Evolutionary conservation across 768 basidiomycete species (phyloP).

Genomic region (Clitopilus passeckerianus): DNA sequence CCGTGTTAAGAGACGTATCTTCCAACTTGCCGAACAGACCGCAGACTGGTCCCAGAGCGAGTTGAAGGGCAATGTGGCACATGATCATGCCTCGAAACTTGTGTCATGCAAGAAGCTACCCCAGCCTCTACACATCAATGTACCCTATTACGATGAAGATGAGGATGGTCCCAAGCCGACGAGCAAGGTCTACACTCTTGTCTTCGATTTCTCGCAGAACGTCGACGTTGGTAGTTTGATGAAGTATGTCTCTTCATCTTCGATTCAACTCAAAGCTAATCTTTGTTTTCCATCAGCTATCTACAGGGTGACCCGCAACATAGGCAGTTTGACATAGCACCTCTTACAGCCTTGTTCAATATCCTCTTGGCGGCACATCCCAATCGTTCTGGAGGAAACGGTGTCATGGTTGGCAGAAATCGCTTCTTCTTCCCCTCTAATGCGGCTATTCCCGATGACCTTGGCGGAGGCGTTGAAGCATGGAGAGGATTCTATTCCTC

Average conservation of each 20-base stretch:
- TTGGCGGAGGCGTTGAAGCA: constrained; percentile 51
- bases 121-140: constrained; percentile 36
- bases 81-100: constrained; percentile 50
- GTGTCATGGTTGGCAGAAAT: constrained; percentile 61
- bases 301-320: constrained; percentile 50
- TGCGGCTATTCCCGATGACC: constrained; percentile 43
- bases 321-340: constrained; percentile 51
- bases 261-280: constrained; percentile 14
- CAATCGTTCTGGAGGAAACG: constrained; percentile 46
- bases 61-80: constrained; percentile 44
- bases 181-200: constrained; percentile 43
- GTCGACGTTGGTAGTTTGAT: constrained; percentile 49
- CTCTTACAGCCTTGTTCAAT: constrained; percentile 60
- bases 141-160: constrained; percentile 49
- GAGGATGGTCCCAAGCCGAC: constrained; percentile 36
- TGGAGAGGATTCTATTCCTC: constrained; percentile 58
- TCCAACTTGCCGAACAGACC: constrained; percentile 55
- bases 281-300: constrained; percentile 38
- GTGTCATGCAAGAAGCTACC: constrained; percentile 41
- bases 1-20: constrained; percentile 54
- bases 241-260: constrained; percentile 32
- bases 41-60: constrained; percentile 46
- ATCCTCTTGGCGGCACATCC: constrained; percentile 56
- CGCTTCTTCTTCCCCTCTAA: constrained; percentile 56
- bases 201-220: constrained; percentile 34